Evolutionary conservation across 768 basidiomycete species (phyloP).

Genomic region (Cubamyces lactineus): DNA sequence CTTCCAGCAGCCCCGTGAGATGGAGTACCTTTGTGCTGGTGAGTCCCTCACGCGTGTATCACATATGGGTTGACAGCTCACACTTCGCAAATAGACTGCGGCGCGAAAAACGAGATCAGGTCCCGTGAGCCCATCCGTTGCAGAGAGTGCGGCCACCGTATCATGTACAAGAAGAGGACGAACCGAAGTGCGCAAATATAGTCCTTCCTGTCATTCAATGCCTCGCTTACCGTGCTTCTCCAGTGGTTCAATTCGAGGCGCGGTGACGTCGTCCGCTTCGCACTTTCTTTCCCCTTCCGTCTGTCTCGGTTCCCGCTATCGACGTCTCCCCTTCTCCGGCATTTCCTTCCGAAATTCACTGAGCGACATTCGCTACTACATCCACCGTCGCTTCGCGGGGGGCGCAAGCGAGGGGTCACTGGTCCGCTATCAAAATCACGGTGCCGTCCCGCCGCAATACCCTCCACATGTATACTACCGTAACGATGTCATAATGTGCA

Average conservation of each 20-base stretch:
- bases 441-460: conserved; percentile 10
- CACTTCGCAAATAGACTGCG: conserved; percentile 62
- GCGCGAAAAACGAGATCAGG: conserved; percentile 89
- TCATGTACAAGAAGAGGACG: conserved; percentile 98
- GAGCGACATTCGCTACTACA: not conserved
- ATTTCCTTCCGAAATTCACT: not conserved
- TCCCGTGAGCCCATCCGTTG: conserved; percentile 93
- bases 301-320: conserved; percentile 4
- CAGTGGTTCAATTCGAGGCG: conserved; percentile 87
- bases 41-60: conserved; percentile 24
- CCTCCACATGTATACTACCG: conserved; percentile 18
- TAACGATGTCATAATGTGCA: conserved; percentile 22
- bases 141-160: conserved; percentile 94
- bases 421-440: conserved; percentile 8
- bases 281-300: conserved; percentile 9
- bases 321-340: not conserved
- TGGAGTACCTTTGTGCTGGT: conserved; percentile 92
- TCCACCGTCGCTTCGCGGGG: not conserved
- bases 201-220: not conserved
- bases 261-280: conserved; percentile 45
- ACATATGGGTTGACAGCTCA: not conserved
- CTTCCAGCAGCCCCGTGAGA: conserved; percentile 51
- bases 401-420: not conserved
- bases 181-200: conserved; percentile 72
- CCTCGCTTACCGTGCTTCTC: conserved; percentile 13